Evolutionary conservation across 495 filamentous ascomycete genomes (phyloP).

Genomic region (Talaromyces liani): DNA sequence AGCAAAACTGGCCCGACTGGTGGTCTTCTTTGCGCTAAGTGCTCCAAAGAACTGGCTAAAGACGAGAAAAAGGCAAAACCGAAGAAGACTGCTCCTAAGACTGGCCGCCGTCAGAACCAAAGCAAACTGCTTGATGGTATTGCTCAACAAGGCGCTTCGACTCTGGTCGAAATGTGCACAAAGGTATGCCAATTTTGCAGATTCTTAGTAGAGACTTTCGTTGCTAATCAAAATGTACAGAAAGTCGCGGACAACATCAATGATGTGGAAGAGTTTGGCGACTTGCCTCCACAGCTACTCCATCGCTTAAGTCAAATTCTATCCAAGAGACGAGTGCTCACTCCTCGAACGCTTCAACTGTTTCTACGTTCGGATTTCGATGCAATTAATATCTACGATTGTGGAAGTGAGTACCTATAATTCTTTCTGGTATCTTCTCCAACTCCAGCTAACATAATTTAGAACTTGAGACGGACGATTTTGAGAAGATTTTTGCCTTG

Average conservation of each 20-base stretch:
- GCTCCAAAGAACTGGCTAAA: constrained; percentile 67
- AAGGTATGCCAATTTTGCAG: constrained; percentile 35
- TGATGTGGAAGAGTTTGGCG: constrained; percentile 76
- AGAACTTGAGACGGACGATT: constrained; percentile 69
- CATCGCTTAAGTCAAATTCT: constrained; percentile 74
- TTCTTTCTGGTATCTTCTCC: constrained; percentile 6
- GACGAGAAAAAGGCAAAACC: constrained; percentile 53
- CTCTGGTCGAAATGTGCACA: constrained; percentile 69
- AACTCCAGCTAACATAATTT: constrained; percentile 8
- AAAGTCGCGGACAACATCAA: constrained; percentile 76
- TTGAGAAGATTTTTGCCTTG: constrained; percentile 69
- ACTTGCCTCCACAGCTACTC: constrained; percentile 58
- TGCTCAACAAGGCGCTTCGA: constrained; percentile 59
- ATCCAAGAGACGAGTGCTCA: constrained; percentile 68
- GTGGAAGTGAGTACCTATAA: constrained; percentile 45
- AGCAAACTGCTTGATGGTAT: constrained; percentile 74
- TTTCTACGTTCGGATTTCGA: constrained; percentile 66
- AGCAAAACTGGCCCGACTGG: constrained; percentile 73
- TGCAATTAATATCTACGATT: constrained; percentile 71
- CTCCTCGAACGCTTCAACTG: constrained; percentile 60
- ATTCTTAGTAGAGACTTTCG: neutral
- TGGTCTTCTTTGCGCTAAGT: constrained; percentile 76
- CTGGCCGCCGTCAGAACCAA: constrained; percentile 60
- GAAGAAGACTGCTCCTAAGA: constrained; percentile 48
- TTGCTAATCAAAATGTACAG: constrained; percentile 15